phyloP scores from a whole-genome alignment of 305 asterid genomes.

The Vinca major region DNA sequence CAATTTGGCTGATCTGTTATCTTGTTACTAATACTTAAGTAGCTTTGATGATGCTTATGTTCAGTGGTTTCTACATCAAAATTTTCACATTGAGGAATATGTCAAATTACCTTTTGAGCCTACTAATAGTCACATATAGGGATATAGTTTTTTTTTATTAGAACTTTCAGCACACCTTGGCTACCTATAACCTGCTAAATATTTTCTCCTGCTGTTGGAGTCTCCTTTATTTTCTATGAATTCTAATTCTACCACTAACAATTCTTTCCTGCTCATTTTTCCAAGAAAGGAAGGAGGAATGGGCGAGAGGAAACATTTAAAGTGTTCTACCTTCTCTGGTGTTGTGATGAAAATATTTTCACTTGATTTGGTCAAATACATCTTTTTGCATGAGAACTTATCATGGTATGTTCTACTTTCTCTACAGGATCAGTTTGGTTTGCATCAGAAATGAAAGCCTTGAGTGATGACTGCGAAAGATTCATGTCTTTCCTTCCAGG shows the following conservation, averaged over 20 bases:
- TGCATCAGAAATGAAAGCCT: slow-evolving; percentile 99
- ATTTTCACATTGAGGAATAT: not conserved
- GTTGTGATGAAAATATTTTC: not conserved
- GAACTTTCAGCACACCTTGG: not conserved
- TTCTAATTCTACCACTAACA: no score
- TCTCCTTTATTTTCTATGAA: not conserved
- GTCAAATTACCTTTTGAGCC: not conserved
- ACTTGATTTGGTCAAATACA: not conserved
- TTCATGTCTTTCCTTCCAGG: slow-evolving; percentile 91
- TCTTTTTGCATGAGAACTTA: not conserved
- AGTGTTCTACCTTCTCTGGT: not conserved
- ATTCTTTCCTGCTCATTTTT: not conserved
- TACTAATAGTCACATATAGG: not conserved
- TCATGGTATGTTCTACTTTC: slow-evolving; percentile 10
- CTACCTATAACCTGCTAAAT: not conserved
- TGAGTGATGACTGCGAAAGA: slow-evolving; percentile 95
- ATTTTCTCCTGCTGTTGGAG: not conserved
- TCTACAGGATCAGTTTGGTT: slow-evolving; percentile 96
- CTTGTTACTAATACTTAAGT: not conserved
- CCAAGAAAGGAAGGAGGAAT: not conserved
- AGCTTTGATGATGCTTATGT: not conserved
- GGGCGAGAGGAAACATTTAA: not conserved
- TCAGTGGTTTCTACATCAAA: not conserved
- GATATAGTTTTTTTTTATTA: not conserved
- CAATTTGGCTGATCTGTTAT: not conserved